Conservation (phyloP, 164 flowering plant genomes). For the Tetracentron sinense region DNA sequence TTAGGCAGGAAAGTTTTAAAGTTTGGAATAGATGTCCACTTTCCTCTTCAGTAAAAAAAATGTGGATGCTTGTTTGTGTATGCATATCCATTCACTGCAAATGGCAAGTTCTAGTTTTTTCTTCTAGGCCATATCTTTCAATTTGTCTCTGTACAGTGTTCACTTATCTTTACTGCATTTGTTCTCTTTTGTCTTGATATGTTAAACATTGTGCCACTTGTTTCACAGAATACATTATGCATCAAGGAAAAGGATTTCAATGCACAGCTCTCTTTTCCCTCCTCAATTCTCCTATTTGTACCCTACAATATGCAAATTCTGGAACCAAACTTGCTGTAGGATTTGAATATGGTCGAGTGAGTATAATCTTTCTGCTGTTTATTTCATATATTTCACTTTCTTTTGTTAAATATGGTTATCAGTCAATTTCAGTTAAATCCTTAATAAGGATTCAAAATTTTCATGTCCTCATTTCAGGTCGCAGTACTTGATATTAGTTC, state of each 20-base stretch:
- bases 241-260: no score
- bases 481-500: no score
- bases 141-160: background rate
- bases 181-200: background rate
- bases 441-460: conserved; percentile 3
- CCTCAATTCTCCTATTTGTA: conserved; percentile 55
- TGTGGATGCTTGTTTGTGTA: no score
- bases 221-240: conserved; percentile 44
- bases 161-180: conserved; percentile 1
- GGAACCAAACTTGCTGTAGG: conserved; percentile 75
- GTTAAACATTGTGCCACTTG: no score
- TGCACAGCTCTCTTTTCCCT: conserved; percentile 49
- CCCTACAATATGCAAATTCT: conserved; percentile 38
- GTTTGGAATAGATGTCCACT: no score
- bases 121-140: background rate
- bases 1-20: no score
- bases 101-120: background rate
- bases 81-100: background rate
- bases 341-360: conserved; percentile 67
- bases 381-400: background rate
- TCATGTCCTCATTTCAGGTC: conserved; percentile 53
- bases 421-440: conserved; percentile 30
- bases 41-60: no score
- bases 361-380: conserved; percentile 21
- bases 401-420: conserved; percentile 13